phyloP scores from a whole-genome alignment of 768 basidiomycete species.

The Trichaptum fuscoviolaceum region DNA sequence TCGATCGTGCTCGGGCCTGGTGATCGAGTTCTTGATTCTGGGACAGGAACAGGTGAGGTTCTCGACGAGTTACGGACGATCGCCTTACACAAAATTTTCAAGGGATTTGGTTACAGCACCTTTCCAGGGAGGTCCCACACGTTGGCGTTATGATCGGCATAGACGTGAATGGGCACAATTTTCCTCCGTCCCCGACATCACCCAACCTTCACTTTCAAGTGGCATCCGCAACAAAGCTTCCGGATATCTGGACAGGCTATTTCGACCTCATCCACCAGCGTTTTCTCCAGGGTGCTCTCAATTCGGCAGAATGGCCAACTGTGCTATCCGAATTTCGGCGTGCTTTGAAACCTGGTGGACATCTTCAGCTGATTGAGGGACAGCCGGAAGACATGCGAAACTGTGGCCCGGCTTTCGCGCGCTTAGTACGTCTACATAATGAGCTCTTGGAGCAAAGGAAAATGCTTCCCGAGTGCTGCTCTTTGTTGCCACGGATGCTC shows the following conservation, averaged over 20 bases:
- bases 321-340: conserved; percentile 46
- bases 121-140: background rate
- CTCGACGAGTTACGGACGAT: background rate
- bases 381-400: background rate
- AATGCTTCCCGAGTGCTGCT: background rate
- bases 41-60: background rate
- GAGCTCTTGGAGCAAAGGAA: background rate
- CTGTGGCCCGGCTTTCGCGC: background rate
- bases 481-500: background rate
- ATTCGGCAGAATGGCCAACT: background rate
- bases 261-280: background rate
- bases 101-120: background rate
- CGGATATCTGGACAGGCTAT: background rate
- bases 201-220: background rate
- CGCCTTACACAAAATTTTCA: background rate
- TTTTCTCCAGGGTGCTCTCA: background rate
- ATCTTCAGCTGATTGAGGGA: too few relatives aligned
- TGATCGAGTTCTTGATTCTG: background rate
- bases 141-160: background rate
- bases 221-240: background rate
- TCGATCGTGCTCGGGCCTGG: background rate
- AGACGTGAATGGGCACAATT: background rate
- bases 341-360: conserved; percentile 49
- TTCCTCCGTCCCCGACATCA: background rate
- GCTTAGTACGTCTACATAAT: background rate